phyloP scores from a whole-genome alignment of 106 monocot species.

The Gastrodia elata region DNA sequence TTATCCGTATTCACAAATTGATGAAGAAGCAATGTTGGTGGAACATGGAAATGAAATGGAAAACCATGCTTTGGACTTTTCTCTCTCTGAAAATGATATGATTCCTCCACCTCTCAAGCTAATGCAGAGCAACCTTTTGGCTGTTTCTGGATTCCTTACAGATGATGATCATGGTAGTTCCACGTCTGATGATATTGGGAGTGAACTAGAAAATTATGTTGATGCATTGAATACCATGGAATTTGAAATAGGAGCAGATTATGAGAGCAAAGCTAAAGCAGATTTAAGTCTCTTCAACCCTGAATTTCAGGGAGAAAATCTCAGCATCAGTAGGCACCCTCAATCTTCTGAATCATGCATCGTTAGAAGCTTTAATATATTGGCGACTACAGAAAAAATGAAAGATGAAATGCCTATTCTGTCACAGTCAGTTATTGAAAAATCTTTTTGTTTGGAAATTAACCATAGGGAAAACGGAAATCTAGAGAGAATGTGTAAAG shows the following conservation, averaged over 20 bases:
- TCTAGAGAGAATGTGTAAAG: conserved; percentile 8
- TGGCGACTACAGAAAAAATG: background rate
- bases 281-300: conserved; percentile 10
- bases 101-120: background rate
- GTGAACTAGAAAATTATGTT: conserved; percentile 76
- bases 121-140: conserved; percentile 11
- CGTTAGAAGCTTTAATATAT: conserved; percentile 6
- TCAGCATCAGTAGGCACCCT: conserved; percentile 5
- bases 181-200: conserved; percentile 57
- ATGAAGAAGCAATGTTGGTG: background rate
- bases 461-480: conserved; percentile 5
- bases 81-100: conserved; percentile 9
- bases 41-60: background rate
- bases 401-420: conserved; percentile 5
- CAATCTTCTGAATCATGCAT: conserved; percentile 17
- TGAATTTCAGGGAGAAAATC: conserved; percentile 13
- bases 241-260: conserved; percentile 57
- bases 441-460: conserved; percentile 2
- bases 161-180: conserved; percentile 31
- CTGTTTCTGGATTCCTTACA: conserved; percentile 22
- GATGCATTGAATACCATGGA: conserved; percentile 78
- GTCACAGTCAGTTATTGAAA: conserved; percentile 10
- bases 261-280: conserved; percentile 29
- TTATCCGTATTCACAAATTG: background rate
- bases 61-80: background rate